Percentiles rank a stretch among this genome's conserved stretches.
phyloP scores from a whole-genome alignment of 495 filamentous ascomycete species.

The Penicillium cosmopolitanum region DNA sequence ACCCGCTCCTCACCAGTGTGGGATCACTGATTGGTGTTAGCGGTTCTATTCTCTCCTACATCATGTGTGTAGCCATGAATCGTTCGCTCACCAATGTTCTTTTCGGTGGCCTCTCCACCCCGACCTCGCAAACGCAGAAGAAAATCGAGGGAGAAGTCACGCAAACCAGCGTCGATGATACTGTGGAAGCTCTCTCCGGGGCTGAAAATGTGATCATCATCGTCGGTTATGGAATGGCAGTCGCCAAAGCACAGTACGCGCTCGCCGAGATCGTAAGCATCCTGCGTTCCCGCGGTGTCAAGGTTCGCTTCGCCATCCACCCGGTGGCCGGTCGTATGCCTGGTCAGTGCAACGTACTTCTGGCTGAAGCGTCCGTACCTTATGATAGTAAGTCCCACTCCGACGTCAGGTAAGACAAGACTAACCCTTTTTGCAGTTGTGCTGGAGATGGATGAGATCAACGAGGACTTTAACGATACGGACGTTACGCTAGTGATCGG shows the following conservation, averaged over 20 bases:
- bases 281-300: constrained; percentile 69
- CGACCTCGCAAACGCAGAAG: constrained; percentile 56
- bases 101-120: constrained; percentile 73
- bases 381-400: constrained; percentile 63
- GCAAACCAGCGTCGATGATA: constrained; percentile 74
- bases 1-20: constrained; percentile 75
- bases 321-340: constrained; percentile 85
- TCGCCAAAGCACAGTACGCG: constrained; percentile 84
- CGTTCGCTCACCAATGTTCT: constrained; percentile 78
- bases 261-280: constrained; percentile 76
- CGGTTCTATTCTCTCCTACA: constrained; percentile 81
- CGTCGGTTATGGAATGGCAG: constrained; percentile 86
- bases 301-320: constrained; percentile 84
- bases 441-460: constrained; percentile 89
- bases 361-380: constrained; percentile 79
- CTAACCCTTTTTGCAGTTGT: constrained; percentile 52
- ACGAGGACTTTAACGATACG: constrained; percentile 80
- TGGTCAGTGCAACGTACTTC: constrained; percentile 82
- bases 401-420: neutral
- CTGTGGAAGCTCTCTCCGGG: constrained; percentile 67
- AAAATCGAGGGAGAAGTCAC: constrained; percentile 76
- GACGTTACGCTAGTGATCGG: constrained; percentile 86
- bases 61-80: constrained; percentile 85
- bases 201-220: constrained; percentile 81
- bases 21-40: constrained; percentile 80